Evolutionary conservation across 2,329 filamentous ascomycete species (phyloP).

Genomic region (Neonectria faginata): DNA sequence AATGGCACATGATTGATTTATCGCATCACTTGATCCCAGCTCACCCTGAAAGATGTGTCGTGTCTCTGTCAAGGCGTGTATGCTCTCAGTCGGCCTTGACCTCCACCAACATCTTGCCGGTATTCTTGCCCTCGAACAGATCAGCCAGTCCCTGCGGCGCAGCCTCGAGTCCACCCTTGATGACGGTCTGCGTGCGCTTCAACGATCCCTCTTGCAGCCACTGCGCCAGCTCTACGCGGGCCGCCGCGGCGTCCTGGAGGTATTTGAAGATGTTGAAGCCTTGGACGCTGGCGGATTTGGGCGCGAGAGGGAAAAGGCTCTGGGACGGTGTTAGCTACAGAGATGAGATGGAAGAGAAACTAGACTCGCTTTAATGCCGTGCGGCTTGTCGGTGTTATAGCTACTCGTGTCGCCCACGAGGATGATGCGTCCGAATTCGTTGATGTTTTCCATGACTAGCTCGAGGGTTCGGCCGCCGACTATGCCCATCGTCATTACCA

Average conservation of each 20-base stretch:
- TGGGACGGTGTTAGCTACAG: constrained; percentile 65
- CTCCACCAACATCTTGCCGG: constrained; percentile 61
- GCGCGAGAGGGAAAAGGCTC: constrained; percentile 30
- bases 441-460: constrained; percentile 71
- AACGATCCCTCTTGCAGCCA: constrained; percentile 80
- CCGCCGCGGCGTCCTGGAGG: constrained; percentile 66
- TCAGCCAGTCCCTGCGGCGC: constrained; percentile 73
- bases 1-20: constrained; percentile 22
- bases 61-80: too few species aligned
- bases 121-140: constrained; percentile 77
- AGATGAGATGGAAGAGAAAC: constrained; percentile 60
- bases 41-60: neutral
- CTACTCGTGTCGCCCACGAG: constrained; percentile 78
- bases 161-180: constrained; percentile 73
- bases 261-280: constrained; percentile 83
- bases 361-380: constrained; percentile 52
- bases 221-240: constrained; percentile 70
- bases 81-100: constrained; percentile 35
- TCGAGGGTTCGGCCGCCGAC: constrained; percentile 79
- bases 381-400: constrained; percentile 70
- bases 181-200: constrained; percentile 76
- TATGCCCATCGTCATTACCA: constrained; percentile 26
- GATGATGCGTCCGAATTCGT: constrained; percentile 71
- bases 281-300: constrained; percentile 60
- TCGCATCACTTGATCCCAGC: neutral